A percentile compares a stretch with the other conserved stretches of the same genome.
These are phyloP conservation scores for Austroboletus rostrupii DNA, from an alignment of 1,284 basidiomycete species.

Conservation along the genomic window DNA sequence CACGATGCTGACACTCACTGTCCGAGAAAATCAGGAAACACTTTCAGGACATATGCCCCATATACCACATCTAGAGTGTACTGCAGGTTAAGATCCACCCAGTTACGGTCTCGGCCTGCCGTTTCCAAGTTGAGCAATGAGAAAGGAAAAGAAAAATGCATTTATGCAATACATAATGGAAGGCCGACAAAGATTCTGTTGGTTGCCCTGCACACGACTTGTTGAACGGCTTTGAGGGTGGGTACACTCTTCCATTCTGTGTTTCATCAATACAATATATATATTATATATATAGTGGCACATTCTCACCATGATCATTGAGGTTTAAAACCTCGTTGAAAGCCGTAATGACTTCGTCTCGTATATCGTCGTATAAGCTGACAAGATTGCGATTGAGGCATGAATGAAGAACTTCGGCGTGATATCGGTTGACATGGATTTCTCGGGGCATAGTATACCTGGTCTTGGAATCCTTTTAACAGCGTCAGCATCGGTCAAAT, in stretches of 20 bases:
- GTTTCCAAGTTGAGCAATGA: not conserved
- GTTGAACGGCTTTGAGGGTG: constrained; percentile 11
- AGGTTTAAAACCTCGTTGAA: constrained; percentile 24
- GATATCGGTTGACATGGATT: constrained; percentile 24
- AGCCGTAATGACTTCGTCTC: constrained; percentile 30
- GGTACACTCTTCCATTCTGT: constrained; percentile 28
- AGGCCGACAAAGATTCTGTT: constrained; percentile 38
- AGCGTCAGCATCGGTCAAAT: not conserved
- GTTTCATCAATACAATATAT: not conserved
- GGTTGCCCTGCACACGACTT: constrained; percentile 30
- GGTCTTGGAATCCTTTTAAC: constrained; percentile 5
- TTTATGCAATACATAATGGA: constrained; percentile 32
- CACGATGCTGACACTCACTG: constrained; percentile 28
- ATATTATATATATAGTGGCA: not conserved
- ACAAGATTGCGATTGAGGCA: constrained; percentile 31
- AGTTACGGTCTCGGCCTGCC: constrained; percentile 28
- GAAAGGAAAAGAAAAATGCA: not conserved
- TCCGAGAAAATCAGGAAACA: constrained; percentile 37
- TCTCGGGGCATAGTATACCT: constrained; percentile 28
- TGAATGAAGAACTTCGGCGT: constrained; percentile 20
- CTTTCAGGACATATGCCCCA: constrained; percentile 25
- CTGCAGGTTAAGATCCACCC: constrained; percentile 31
- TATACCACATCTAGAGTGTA: constrained; percentile 33
- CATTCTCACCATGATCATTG: constrained; percentile 10
- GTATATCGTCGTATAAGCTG: constrained; percentile 22